Conservation (phyloP, 257 asterid species). For the Paulownia fortunei region DNA sequence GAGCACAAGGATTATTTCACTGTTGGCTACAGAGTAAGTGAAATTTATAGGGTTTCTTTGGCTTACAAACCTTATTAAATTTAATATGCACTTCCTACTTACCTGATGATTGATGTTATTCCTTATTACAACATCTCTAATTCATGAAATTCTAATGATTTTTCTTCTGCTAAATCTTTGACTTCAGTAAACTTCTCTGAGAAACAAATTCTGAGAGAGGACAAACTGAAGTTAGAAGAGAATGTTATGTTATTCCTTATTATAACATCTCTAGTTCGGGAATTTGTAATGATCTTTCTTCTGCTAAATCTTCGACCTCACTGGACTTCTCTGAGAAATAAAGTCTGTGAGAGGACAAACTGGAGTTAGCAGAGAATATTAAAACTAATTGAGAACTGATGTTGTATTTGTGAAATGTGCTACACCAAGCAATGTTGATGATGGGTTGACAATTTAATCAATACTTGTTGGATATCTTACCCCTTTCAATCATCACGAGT, state of each 20-base stretch:
- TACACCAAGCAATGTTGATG: conserved; percentile 9
- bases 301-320: background rate
- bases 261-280: background rate
- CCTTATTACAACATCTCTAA: conserved; percentile 6
- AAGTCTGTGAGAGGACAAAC: conserved; percentile 1
- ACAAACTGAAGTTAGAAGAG: background rate
- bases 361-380: conserved; percentile 19
- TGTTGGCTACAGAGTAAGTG: conserved; percentile 87
- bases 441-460: background rate
- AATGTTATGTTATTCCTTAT: conserved; percentile 3
- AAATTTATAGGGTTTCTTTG: conserved; percentile 20
- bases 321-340: conserved; percentile 21
- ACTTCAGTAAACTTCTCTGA: conserved; percentile 1
- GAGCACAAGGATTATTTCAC: conserved; percentile 97
- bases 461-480: conserved; percentile 1
- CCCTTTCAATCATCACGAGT: conserved; percentile 4
- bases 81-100: conserved; percentile 12
- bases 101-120: conserved; percentile 14
- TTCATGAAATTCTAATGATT: background rate
- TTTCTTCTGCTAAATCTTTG: conserved; percentile 1
- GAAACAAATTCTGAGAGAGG: conserved; percentile 17
- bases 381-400: conserved; percentile 9
- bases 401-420: conserved; percentile 14
- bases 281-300: background rate
- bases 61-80: conserved; percentile 9